Evolutionary conservation across 257 asterid species (phyloP), one percentile per base, ranked within the genome.

Genomic region (Lantana camara): DNA sequence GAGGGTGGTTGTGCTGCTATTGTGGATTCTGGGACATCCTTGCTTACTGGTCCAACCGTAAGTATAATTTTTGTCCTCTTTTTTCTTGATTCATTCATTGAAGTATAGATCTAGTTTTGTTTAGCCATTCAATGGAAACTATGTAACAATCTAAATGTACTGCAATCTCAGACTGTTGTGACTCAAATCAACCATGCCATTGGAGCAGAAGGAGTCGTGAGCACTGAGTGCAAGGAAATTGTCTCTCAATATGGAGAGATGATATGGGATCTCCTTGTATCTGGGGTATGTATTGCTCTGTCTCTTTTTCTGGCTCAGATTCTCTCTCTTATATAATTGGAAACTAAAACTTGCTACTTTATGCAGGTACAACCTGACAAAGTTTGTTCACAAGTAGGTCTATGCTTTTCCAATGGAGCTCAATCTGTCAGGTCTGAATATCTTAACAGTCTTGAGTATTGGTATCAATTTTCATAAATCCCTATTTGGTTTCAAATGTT

Each of bases 21-120:
- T 70, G 95, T 89, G 77, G 98, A 92, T 80, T 83, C 98, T 40
- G 98, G 98, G 61, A 92, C 98, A 66, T 85, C 98, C 65, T 79
- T 92, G 77, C 90, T 90, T 37, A 75, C 91, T 61, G 97, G 97
- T 72, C 98, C 98, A 64, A 92, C 97, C 17, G 96, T 92, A 80
- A 4, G 93, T 77, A 56, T 7, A 30, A n/a, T 13, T 37, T 32
- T 41, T 21, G 15, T 37, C 60, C 34, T 13, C 20, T 68, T 23
- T 68, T 1, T 37, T 51, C 23, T 67, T 61, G 7, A 20, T 65
- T 61, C 46, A 10, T 68, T 42, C 16, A 45, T 54, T 4, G 24
- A 60, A 54, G 12, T 13, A 60, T 17, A 24, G 50, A 53, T 29
- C 27, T 14, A 27, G 27, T 24, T 59, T 35, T 10, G n/a, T 56